Conservation (phyloP, 306 rosid species). For the Sindora glabra region DNA sequence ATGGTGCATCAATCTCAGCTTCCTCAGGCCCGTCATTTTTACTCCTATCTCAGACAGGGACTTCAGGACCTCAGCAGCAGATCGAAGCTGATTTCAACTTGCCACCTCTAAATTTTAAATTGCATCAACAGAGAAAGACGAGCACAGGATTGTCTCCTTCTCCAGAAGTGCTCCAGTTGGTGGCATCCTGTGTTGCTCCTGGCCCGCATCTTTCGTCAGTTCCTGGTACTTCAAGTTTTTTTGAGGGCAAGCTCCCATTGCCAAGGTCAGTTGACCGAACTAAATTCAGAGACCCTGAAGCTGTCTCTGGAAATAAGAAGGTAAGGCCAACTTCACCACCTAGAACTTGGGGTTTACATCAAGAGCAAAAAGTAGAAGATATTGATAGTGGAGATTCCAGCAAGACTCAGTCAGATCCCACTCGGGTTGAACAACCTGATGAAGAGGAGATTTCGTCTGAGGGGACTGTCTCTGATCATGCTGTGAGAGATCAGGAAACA, state of each 20-base stretch:
- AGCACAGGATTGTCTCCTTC: conserved; percentile 70
- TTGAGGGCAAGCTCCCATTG: conserved; percentile 41
- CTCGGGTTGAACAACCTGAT: conserved; percentile 45
- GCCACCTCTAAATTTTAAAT: conserved; percentile 33
- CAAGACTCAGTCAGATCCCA: conserved; percentile 82
- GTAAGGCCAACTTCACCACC: conserved; percentile 37
- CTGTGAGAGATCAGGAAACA: conserved; percentile 56
- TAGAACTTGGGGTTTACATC: conserved; percentile 20
- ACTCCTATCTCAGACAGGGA: conserved; percentile 39
- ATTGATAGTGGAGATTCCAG: conserved; percentile 72
- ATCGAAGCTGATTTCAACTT: conserved; percentile 53
- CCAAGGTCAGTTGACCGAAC: conserved; percentile 51
- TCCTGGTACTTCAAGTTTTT: conserved; percentile 45
- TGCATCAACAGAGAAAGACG: conserved; percentile 32
- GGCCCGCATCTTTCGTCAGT: conserved; percentile 36
- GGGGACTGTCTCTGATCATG: conserved; percentile 90
- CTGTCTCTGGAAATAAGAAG: conserved; percentile 23
- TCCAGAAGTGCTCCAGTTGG: conserved; percentile 86
- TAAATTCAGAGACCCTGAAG: conserved; percentile 41
- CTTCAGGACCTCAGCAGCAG: conserved; percentile 34
- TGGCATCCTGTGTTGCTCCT: conserved; percentile 71
- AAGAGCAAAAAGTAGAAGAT: conserved; percentile 24
- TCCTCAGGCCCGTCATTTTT: conserved; percentile 52
- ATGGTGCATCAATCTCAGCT: conserved; percentile 57
- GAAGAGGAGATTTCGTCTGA: conserved; percentile 71